Base-by-base conservation (phyloP, 441 rosid species). In the Pelargonium australe region DNA sequence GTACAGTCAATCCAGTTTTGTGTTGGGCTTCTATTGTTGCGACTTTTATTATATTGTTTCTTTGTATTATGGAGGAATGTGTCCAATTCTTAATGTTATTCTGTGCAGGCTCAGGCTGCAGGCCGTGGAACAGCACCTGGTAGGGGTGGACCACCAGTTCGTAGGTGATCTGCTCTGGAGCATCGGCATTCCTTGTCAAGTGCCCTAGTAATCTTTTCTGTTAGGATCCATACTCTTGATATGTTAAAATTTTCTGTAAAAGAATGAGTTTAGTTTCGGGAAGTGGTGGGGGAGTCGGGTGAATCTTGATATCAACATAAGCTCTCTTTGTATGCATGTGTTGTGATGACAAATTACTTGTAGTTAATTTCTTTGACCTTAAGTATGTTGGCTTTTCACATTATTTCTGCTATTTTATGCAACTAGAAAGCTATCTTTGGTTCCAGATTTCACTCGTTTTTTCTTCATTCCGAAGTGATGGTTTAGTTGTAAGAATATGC, bases 91-190 rank as follows among this genome's bases (percentile, higher is more conserved):
- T 57, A 9, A 57, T 16, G 1, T 57, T 16, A 55, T 55, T 17
- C 62, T 63, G 31, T 73, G 69, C 80, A 91, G 97, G 90, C 85
- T 64, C 92, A 85, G 68, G 86, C 87, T 73, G 74, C 96, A 55
- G 95, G 96, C 40, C 97, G 97, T 65, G 96, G 91, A 74, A 77
- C 77, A 71, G 75, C 87, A 40, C 87, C 84, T 17, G 91, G 97
- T 67, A 85, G 96, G 75, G 97, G 96, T 9, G 86, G 62, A 65
- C 93, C 94, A 67, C 87, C 96, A 44, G 89, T 87, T 73, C 84
- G 95, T 67, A 81, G 92, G 85, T 92, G 76, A 85, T 67, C 10
- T 19, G 40, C 63, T 58, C 69, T 37, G 51, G 44, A 64, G 70
- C 58, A 25, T 55, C 4, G 61, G 9, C 34, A 9, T 25, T 25